Conservation (phyloP, 305 asterid genomes). For the Solanum hybrid region DNA sequence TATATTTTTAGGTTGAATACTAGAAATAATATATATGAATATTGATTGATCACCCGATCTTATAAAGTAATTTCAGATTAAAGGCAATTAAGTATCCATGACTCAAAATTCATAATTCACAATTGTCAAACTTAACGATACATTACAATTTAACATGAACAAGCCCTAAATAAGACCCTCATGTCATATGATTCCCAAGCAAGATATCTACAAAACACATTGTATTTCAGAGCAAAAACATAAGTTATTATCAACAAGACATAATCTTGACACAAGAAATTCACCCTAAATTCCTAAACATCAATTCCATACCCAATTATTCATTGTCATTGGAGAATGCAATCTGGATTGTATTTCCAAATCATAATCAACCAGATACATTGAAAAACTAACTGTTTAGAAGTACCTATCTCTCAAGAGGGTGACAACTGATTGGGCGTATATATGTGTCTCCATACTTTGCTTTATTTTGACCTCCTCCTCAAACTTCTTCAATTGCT, state of each 20-base stretch:
- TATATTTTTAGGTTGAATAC: too few species aligned
- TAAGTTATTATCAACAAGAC: neutral
- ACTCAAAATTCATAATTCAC: too few species aligned
- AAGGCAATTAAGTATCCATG: too few species aligned
- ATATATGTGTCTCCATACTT: constrained; percentile 12
- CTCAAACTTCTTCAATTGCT: too few species aligned
- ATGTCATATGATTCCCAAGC: neutral
- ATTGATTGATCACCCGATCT: too few species aligned
- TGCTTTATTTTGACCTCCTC: constrained; percentile 7
- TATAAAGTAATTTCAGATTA: too few species aligned
- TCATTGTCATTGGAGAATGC: neutral
- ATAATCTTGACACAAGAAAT: neutral
- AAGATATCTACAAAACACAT: neutral
- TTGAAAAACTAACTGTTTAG: neutral
- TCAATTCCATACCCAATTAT: neutral
- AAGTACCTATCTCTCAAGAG: neutral
- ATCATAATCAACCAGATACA: neutral
- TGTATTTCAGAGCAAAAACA: neutral
- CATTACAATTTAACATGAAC: too few species aligned
- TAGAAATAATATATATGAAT: too few species aligned
- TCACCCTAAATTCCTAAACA: neutral
- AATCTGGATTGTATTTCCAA: neutral
- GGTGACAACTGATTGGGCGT: constrained; percentile 7
- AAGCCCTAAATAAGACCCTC: too few species aligned
- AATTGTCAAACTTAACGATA: too few species aligned